phyloP scores from a whole-genome alignment of 768 basidiomycete genomes.

The Termitomyces sp. region DNA sequence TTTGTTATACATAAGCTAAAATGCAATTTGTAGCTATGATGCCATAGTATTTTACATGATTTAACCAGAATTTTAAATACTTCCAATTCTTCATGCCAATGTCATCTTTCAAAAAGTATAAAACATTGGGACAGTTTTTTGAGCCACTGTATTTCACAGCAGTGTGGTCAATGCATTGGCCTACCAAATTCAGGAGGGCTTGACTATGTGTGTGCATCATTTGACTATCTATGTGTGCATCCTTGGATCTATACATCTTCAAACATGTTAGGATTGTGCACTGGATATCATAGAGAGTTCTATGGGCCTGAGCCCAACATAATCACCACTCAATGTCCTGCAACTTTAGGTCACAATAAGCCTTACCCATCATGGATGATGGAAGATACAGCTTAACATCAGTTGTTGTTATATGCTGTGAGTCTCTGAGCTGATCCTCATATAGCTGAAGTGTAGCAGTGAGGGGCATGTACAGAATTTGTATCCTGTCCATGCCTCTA shows the following conservation, averaged over 20 bases:
- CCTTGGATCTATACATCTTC: slow-evolving; percentile 28
- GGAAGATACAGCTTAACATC: slow-evolving; percentile 10
- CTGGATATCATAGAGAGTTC: slow-evolving; percentile 25
- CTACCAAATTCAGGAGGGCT: neutral
- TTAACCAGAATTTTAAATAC: too few species aligned
- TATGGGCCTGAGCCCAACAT: slow-evolving; percentile 26
- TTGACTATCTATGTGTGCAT: slow-evolving; percentile 24
- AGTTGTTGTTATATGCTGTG: neutral
- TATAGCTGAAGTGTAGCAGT: too few species aligned
- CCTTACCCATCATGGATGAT: neutral
- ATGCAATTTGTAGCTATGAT: too few species aligned
- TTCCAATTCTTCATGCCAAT: too few species aligned
- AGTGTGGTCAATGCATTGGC: neutral
- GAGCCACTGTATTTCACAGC: too few species aligned
- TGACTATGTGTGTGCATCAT: slow-evolving; percentile 20
- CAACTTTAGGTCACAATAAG: neutral
- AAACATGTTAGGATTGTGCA: slow-evolving; percentile 24
- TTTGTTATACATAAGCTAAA: too few species aligned
- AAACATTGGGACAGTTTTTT: too few species aligned
- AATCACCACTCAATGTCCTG: slow-evolving; percentile 24
- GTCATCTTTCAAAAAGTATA: too few species aligned
- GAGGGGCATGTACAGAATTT: too few species aligned
- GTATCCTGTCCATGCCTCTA: too few species aligned
- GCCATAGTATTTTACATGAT: too few species aligned
- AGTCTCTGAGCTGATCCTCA: slow-evolving; percentile 2